Conservation (phyloP, 768 basidiomycete genomes). For the Cystobasidium ongulense region DNA sequence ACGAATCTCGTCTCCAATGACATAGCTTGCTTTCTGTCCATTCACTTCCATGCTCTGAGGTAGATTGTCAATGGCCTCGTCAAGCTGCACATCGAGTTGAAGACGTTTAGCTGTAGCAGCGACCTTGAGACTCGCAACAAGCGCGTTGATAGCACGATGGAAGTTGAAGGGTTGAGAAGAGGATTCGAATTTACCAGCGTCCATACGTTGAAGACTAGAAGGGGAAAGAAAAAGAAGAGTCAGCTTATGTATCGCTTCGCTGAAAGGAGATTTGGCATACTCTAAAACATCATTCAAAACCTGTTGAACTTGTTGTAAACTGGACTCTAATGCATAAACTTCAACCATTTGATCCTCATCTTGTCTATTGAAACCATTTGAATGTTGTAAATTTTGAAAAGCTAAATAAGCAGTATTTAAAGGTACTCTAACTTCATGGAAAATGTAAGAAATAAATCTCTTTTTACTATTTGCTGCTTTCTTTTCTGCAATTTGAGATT, state of each 20-base stretch:
- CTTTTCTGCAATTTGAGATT: constrained; percentile 62
- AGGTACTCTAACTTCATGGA: constrained; percentile 51
- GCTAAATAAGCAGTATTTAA: constrained; percentile 58
- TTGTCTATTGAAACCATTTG: constrained; percentile 56
- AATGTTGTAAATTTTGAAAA: constrained; percentile 84
- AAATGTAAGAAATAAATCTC: constrained; percentile 57
- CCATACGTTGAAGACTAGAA: constrained; percentile 52
- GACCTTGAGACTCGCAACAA: constrained; percentile 45
- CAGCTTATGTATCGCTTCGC: constrained; percentile 32
- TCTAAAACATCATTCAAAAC: constrained; percentile 49
- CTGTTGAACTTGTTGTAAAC: constrained; percentile 73
- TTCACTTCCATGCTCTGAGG: constrained; percentile 34
- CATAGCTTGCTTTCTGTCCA: constrained; percentile 37
- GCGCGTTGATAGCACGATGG: constrained; percentile 48
- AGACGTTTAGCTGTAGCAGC: constrained; percentile 40
- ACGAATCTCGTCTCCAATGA: constrained; percentile 46
- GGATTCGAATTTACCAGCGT: constrained; percentile 65
- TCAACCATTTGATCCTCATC: constrained; percentile 67
- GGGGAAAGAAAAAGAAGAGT: constrained; percentile 32
- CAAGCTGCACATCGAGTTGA: constrained; percentile 42
- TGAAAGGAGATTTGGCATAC: constrained; percentile 36
- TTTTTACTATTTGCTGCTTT: constrained; percentile 62
- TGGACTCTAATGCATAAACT: constrained; percentile 73
- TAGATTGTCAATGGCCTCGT: constrained; percentile 42
- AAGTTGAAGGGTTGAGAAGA: constrained; percentile 50